Percentiles rank a stretch among this genome's conserved stretches.
phyloP scores from a whole-genome alignment of 768 basidiomycete species.

The Trametes gibbosa region DNA sequence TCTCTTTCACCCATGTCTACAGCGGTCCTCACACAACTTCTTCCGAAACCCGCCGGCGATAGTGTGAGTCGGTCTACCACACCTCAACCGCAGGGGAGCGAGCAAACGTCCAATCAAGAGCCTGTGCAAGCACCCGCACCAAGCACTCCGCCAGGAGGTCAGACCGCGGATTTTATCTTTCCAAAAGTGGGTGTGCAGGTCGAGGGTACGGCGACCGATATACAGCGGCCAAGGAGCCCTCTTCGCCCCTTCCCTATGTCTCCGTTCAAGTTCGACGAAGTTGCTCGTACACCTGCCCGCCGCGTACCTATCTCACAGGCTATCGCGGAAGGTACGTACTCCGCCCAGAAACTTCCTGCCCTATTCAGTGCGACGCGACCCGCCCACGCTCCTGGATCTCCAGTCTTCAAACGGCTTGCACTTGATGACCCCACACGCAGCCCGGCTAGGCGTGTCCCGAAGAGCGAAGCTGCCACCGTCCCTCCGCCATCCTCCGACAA shows the following conservation, averaged over 20 bases:
- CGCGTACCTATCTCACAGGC: conserved; percentile 58
- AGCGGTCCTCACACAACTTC: conserved; percentile 38
- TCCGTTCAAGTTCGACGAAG: conserved; percentile 39
- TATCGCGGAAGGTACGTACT: conserved; percentile 47
- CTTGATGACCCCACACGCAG: conserved; percentile 38
- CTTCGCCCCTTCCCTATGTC: conserved; percentile 26
- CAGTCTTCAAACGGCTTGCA: conserved; percentile 42
- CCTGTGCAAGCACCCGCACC: not conserved
- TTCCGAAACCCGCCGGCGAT: conserved; percentile 19
- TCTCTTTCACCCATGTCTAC: conserved; percentile 62
- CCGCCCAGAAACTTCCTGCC: conserved; percentile 44
- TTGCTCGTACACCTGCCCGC: conserved; percentile 57
- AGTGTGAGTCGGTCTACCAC: conserved; percentile 5
- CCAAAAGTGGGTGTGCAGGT: conserved; percentile 5
- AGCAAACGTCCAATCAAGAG: not conserved
- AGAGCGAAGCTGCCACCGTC: conserved; percentile 17
- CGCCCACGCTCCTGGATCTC: conserved; percentile 15
- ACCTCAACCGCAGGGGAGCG: conserved; percentile 1
- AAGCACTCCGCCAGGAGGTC: not conserved
- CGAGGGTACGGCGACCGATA: not conserved
- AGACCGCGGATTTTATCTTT: conserved; percentile 4
- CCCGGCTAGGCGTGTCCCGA: conserved; percentile 34
- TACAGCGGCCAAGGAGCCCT: conserved; percentile 33
- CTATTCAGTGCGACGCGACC: conserved; percentile 23
- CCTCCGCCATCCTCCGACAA: conserved; percentile 20